phyloP scores from a whole-genome alignment of 2,329 filamentous ascomycete genomes.

The Colletotrichum zoysiae region DNA sequence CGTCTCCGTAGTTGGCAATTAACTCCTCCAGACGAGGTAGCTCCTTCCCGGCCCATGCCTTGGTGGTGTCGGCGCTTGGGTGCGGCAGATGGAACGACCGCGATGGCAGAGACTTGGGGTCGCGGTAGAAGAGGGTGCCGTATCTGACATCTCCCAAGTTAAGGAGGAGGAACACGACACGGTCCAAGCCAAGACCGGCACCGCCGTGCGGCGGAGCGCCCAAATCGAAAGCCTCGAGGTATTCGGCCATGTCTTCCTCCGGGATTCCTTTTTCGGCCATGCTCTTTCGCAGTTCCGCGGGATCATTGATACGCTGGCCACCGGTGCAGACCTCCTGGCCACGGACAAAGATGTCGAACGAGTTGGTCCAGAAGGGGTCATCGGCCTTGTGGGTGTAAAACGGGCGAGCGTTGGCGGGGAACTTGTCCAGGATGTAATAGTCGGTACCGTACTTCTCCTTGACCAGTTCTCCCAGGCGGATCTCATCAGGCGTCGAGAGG shows the following conservation, averaged over 20 bases:
- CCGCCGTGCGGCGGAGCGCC: conserved; percentile 91
- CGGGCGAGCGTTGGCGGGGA: conserved; percentile 84
- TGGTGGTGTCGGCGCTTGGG: conserved; percentile 84
- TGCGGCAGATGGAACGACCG: conserved; percentile 78
- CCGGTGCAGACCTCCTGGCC: conserved; percentile 94
- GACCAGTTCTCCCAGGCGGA: conserved; percentile 84
- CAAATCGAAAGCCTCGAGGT: conserved; percentile 88
- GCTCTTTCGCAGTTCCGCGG: conserved; percentile 78
- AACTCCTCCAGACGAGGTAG: conserved; percentile 85
- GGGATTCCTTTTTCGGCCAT: conserved; percentile 83
- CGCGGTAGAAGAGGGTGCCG: conserved; percentile 87
- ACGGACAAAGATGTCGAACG: conserved; percentile 94
- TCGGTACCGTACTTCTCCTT: conserved; percentile 90
- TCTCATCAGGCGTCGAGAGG: conserved; percentile 86
- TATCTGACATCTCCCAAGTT: conserved; percentile 91
- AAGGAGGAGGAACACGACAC: conserved; percentile 87
- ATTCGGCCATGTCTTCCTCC: conserved; percentile 88
- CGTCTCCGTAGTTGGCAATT: conserved; percentile 95
- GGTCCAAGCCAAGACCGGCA: conserved; percentile 90
- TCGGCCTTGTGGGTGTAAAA: conserved; percentile 92
- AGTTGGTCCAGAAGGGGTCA: conserved; percentile 83
- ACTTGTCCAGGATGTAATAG: conserved; percentile 95
- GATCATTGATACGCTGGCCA: conserved; percentile 91
- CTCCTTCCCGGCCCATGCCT: conserved; percentile 51
- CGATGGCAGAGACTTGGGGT: conserved; percentile 86